Conservation (phyloP, 148 eudicot genomes). For the Rhododendron williamsianum region DNA sequence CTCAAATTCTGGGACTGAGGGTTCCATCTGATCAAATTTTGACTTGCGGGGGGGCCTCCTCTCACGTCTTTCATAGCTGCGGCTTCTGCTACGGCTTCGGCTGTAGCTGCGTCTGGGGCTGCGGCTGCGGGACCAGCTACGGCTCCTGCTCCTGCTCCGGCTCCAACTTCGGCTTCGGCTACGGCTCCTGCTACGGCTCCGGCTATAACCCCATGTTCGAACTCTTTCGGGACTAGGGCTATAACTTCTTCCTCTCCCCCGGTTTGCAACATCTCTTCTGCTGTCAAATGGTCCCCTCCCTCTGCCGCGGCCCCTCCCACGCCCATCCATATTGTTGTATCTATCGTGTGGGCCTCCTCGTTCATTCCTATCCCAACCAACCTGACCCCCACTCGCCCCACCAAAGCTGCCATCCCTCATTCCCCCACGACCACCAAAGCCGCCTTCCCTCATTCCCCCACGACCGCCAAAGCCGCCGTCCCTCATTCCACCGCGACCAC, state of each 20-base stretch:
- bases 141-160: slow-evolving; percentile 38
- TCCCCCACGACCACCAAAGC: slow-evolving; percentile 50
- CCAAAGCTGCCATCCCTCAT: slow-evolving; percentile 33
- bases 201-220: slow-evolving; percentile 63
- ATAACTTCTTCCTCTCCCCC: slow-evolving; percentile 67
- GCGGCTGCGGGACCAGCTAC: slow-evolving; percentile 35
- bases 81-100: slow-evolving; percentile 34
- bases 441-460: slow-evolving; percentile 45
- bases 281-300: slow-evolving; percentile 56
- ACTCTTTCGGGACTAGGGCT: slow-evolving; percentile 85
- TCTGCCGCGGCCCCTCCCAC: slow-evolving; percentile 53
- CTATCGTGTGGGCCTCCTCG: slow-evolving; percentile 46
- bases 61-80: slow-evolving; percentile 34
- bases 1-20: slow-evolving; percentile 20
- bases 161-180: slow-evolving; percentile 55
- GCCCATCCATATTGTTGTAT: slow-evolving; percentile 44
- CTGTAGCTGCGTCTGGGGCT: slow-evolving; percentile 34
- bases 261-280: slow-evolving; percentile 47
- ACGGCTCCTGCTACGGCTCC: slow-evolving; percentile 51
- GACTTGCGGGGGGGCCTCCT: slow-evolving; percentile 41
- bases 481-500: slow-evolving; percentile 42
- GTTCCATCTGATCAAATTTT: slow-evolving; percentile 50
- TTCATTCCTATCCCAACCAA: slow-evolving; percentile 58
- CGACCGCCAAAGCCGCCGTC: slow-evolving; percentile 34
- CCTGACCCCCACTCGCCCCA: slow-evolving; percentile 26